Conservation (phyloP, 108 stramenopile species). For the Ochromonas danica region DNA sequence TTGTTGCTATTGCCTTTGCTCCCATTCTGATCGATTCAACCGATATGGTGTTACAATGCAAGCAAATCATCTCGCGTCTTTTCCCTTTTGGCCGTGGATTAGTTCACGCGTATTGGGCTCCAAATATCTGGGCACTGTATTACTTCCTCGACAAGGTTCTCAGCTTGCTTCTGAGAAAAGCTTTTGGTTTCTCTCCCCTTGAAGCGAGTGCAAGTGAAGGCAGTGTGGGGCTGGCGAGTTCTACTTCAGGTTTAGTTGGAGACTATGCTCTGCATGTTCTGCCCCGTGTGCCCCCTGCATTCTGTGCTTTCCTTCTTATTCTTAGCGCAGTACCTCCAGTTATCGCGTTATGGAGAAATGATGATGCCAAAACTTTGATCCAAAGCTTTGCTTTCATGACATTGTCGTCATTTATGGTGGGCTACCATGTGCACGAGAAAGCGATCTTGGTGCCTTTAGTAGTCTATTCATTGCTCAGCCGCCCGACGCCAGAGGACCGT, state of each 20-base stretch:
- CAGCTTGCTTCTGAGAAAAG: not conserved
- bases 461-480: constrained; percentile 50
- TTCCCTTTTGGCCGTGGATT: constrained; percentile 93
- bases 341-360: constrained; percentile 63
- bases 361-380: constrained; percentile 66
- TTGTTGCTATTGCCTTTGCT: constrained; percentile 53
- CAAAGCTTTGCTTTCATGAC: constrained; percentile 7
- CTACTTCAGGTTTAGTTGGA: constrained; percentile 21
- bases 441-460: constrained; percentile 80
- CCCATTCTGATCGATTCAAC: constrained; percentile 60
- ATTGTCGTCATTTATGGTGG: constrained; percentile 49
- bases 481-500: constrained; percentile 31
- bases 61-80: constrained; percentile 74
- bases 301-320: constrained; percentile 47
- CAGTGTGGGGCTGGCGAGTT: not conserved
- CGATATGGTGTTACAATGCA: not conserved
- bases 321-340: constrained; percentile 33
- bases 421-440: constrained; percentile 93
- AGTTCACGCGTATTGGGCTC: constrained; percentile 96
- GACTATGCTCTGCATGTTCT: constrained; percentile 6
- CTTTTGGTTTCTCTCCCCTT: not conserved
- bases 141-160: constrained; percentile 4
- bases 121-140: constrained; percentile 92
- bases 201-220: not conserved
- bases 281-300: constrained; percentile 43